Base-by-base conservation (phyloP, 345 rosid genomes). In the Clarkia xantiana region DNA sequence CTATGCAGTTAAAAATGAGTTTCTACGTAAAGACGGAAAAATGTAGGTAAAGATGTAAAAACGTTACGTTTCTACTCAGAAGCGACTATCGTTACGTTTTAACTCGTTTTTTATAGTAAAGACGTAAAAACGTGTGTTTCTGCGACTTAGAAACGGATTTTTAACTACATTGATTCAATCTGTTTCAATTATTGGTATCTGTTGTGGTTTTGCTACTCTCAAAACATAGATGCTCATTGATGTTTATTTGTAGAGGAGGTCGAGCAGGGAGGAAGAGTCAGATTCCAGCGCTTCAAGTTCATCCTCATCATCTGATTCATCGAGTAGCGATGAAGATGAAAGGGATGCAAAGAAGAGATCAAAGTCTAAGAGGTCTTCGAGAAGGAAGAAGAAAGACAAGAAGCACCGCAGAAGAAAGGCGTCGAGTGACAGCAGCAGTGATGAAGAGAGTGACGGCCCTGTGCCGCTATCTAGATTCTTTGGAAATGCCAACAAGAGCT, bases 391-490 rank as follows among this genome's bases (percentile, higher is more conserved):
- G 25, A 22, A 22, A 5, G 83, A 81, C 52, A 93, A 71, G 81
- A 84, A 74, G 75, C 89, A 69, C 58, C 67, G 58, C 53, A 74
- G 89, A 49, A 75, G 76, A 67, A 87, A 79, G 73, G 76, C 53
- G 55, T 55, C 70, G 50, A 29, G 36, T 29, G 36, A 29, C 8
- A 29, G 36, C 36, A 68, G 58, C 18, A 72, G 58, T 11, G 75
- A 66, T 42, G 78, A 80, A 38, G 82, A 55, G 51, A 67, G 65
- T 0, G 78, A 65, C 49, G 97, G 95, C 23, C 96, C 95, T 12
- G 82, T 93, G 17, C 91, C 94, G 4, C 94, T 93, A 47, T 87
- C 99, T 29, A 88, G 59, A 70, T 84, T 87, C 83, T 93, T 93
- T 52, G 95, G 59, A 52, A 87, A 61, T 67, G 53, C 67, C 51